Evolutionary conservation across 129 eudicot species (phyloP), one percentile per base, ranked within the genome.

Genomic region (Flaveria trinervia): DNA sequence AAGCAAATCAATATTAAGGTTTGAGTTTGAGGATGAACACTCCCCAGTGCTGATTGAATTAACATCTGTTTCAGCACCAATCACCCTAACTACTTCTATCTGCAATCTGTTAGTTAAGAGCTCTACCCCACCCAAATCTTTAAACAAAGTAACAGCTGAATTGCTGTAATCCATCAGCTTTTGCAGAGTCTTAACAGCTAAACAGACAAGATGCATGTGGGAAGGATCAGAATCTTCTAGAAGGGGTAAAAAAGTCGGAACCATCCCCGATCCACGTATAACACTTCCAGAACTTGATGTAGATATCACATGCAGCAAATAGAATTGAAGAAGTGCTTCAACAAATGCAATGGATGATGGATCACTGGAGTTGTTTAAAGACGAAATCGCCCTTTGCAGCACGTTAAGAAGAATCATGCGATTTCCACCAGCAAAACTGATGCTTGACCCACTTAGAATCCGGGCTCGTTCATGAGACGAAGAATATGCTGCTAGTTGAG

Each of bases 141-240:
- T 91, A 73, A 95, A 95, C 44, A 95, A 96, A 13, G 99, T 89
- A 55, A 92, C 97, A 39, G 99, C 96, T 76, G 97, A 86, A 84
- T 95, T 95, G 84, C 99, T 95, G 84, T 95, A 95, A 75, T 95
- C 99, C 97, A 95, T 88, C 72, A 95, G 94, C 88, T 91, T 92
- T 80, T 95, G 97, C 65, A 95, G 82, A 17, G 97, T 92, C 77
- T 92, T 89, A 59, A 89, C 97, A 82, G 99, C 94, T 73, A 86
- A 80, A 80, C 92, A 89, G 13, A 95, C 99, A 67, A 95, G 97
- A 87, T 92, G 99, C 88, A 92, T 71, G 67, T 88, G 99, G 17
- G 78, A 70, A 65, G 89, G 86, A 77, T 91, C 91, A 20, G 92
- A 83, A 78, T 95, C 97, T 80, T 91, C 94, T 68, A 95, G 54